A percentile compares a stretch with the other conserved stretches of the same genome.
Evolutionary conservation across 129 eudicot genomes (phyloP).

Genomic region (Flaveria linearis): DNA sequence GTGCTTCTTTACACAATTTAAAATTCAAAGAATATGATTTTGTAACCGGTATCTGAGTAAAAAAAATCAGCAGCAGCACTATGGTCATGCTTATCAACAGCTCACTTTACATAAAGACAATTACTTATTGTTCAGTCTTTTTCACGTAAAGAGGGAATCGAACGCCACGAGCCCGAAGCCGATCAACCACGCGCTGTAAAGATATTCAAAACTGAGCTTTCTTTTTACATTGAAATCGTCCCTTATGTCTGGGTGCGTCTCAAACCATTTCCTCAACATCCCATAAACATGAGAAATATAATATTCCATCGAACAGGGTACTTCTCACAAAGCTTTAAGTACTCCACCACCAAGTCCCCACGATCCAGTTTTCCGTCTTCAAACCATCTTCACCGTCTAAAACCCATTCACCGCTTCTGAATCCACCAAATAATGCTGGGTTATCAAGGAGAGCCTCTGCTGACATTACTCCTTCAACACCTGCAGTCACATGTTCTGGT

Average conservation of each 20-base stretch:
- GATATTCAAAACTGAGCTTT: conserved; percentile 70
- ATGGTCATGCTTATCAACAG: background rate
- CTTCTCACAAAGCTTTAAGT: conserved; percentile 79
- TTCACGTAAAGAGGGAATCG: conserved; percentile 65
- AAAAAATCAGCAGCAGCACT: background rate
- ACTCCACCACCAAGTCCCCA: conserved; percentile 63
- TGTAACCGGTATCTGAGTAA: background rate
- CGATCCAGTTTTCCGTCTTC: conserved; percentile 67
- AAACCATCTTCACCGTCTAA: conserved; percentile 36
- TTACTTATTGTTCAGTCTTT: conserved; percentile 18
- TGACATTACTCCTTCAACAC: conserved; percentile 82
- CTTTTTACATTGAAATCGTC: conserved; percentile 73
- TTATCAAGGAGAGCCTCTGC: conserved; percentile 92
- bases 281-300: conserved; percentile 69
- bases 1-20: background rate
- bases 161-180: conserved; percentile 60
- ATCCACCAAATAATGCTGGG: conserved; percentile 92
- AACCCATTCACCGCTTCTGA: conserved; percentile 69
- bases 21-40: background rate
- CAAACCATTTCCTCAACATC: conserved; percentile 85
- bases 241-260: conserved; percentile 68
- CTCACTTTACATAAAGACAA: background rate
- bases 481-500: conserved; percentile 36
- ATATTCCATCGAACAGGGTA: conserved; percentile 90
- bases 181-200: conserved; percentile 63